Percentiles rank a stretch among this genome's conserved stretches.
Evolutionary conservation across 495 filamentous ascomycete genomes (phyloP).

Genomic region (Penicillium psychrofluorescens): DNA sequence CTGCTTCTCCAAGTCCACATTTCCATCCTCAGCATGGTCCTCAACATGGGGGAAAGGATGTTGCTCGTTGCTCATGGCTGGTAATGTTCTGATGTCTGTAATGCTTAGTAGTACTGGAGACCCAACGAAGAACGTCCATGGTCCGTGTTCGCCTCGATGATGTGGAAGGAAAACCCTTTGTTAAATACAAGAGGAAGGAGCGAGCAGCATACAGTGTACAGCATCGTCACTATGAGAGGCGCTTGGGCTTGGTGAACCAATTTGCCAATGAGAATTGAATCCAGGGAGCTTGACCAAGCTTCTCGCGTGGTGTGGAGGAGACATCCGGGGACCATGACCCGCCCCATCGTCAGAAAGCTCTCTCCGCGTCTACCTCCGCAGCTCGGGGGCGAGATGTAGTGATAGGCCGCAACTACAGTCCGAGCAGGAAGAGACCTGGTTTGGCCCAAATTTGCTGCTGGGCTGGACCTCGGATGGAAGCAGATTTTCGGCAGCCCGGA

Average conservation of each 20-base stretch:
- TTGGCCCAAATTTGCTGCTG: not conserved
- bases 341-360: slow-evolving; percentile 5
- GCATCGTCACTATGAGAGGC: not conserved
- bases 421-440: not conserved
- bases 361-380: slow-evolving; percentile 7
- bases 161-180: no score
- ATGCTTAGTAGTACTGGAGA: no score
- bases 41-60: not conserved
- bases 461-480: not conserved
- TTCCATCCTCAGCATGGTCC: slow-evolving; percentile 3
- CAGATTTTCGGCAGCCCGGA: not conserved
- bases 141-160: no score
- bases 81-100: not conserved
- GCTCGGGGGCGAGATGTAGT: not conserved
- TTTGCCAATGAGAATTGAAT: no score
- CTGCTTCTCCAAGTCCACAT: slow-evolving; percentile 20
- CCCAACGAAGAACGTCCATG: no score
- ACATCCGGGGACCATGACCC: slow-evolving; percentile 21
- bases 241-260: not conserved
- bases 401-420: slow-evolving; percentile 13
- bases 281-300: slow-evolving; percentile 2
- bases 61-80: slow-evolving; percentile 7
- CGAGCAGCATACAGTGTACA: not conserved
- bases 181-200: no score
- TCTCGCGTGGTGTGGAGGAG: slow-evolving; percentile 15